Base-by-base conservation (phyloP, 2,329 filamentous ascomycete genomes). In the Penicillium sp. region DNA sequence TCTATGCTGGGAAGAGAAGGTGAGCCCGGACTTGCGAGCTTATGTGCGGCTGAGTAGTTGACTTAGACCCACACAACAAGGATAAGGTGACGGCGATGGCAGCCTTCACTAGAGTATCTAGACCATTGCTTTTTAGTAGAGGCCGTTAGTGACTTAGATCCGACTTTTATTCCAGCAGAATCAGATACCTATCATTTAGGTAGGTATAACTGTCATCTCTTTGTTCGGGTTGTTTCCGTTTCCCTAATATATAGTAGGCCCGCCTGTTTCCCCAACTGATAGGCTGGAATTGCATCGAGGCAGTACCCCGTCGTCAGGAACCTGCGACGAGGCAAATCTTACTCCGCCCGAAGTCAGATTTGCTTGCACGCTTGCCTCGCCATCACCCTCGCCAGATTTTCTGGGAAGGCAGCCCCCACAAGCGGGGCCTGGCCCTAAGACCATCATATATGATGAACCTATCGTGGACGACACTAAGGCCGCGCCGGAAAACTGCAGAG, bases 31-130 rank as follows among this genome's bases (percentile, higher is more conserved):
- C n/a, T n/a, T n/a, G n/a, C n/a, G n/a, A n/a, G n/a, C n/a, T n/a
- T n/a, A n/a, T n/a, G n/a, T n/a, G n/a, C n/a, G n/a, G n/a, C n/a
- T n/a, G n/a, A n/a, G n/a, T n/a, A n/a, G n/a, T n/a, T n/a, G n/a
- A n/a, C n/a, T n/a, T n/a, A n/a, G n/a, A n/a, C n/a, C n/a, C n/a
- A n/a, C n/a, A n/a, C n/a, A n/a, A n/a, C n/a, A n/a, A n/a, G n/a
- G n/a, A n/a, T n/a, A n/a, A n/a, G n/a, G n/a, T n/a, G n/a, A n/a
- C n/a, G n/a, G n/a, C n/a, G n/a, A n/a, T n/a, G n/a, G n/a, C n/a
- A n/a, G n/a, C n/a, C n/a, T 94, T 87, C 30, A n/a, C 18, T 34
- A 34, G 32, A 11, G 21, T 11, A 23, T 23, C 21, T 11, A 23
- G 21, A 23, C 21, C 21, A 11, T 7, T 11, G 21, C 21, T 11